These are phyloP conservation scores for Lindgomyces ingoldianus DNA, from an alignment of 495 filamentous ascomycete genomes.

Conservation along the genomic window DNA sequence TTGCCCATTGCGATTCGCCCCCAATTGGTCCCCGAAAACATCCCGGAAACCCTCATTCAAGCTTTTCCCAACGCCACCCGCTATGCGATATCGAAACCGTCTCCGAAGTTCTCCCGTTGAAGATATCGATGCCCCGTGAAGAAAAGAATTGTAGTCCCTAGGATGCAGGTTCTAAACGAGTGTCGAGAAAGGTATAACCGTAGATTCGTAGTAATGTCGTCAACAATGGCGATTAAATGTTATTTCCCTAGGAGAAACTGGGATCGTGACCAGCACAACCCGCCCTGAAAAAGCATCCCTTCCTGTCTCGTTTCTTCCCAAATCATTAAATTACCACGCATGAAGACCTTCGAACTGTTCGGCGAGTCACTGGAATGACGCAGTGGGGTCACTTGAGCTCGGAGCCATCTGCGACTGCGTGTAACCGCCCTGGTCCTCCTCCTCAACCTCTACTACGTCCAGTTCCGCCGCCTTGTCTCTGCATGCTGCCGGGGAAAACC, in stretches of 20 bases:
- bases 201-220: slow-evolving; percentile 24
- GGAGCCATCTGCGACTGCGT: slow-evolving; percentile 32
- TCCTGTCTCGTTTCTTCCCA: not conserved
- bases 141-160: slow-evolving; percentile 13
- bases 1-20: slow-evolving; percentile 1
- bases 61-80: slow-evolving; percentile 34
- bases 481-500: slow-evolving; percentile 82
- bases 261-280: slow-evolving; percentile 38
- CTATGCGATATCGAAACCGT: slow-evolving; percentile 34
- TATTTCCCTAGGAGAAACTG: slow-evolving; percentile 23
- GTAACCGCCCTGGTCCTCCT: slow-evolving; percentile 32
- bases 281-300: slow-evolving; percentile 3
- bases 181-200: slow-evolving; percentile 29
- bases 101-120: slow-evolving; percentile 1
- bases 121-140: not conserved
- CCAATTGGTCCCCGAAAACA: slow-evolving; percentile 1
- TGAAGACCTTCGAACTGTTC: slow-evolving; percentile 33
- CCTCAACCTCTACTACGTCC: slow-evolving; percentile 30
- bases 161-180: slow-evolving; percentile 19
- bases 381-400: slow-evolving; percentile 32
- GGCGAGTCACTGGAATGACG: slow-evolving; percentile 37
- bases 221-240: slow-evolving; percentile 37
- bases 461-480: slow-evolving; percentile 72
- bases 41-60: slow-evolving; percentile 7
- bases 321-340: slow-evolving; percentile 17